Conservation (phyloP, 2,329 filamentous ascomycete species). For the Eutypella sp. region DNA sequence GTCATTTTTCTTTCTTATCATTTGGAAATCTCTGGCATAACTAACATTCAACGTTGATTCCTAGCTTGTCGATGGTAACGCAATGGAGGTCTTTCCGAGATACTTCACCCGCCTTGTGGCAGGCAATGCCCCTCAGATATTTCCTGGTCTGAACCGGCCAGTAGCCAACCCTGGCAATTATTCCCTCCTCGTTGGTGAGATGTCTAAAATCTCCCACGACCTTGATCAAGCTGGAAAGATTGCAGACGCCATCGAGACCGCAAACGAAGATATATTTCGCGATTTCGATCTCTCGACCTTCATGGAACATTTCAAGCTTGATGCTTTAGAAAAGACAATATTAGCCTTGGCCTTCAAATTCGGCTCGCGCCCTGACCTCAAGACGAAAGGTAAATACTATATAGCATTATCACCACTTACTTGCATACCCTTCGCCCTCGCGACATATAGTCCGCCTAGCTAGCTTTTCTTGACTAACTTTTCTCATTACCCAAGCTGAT, state of each 20-base stretch:
- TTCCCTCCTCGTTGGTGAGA: slow-evolving; percentile 73
- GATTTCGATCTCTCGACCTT: slow-evolving; percentile 96
- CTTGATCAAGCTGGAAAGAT: slow-evolving; percentile 82
- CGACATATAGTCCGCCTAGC: slow-evolving; percentile 20
- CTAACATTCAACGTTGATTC: slow-evolving; percentile 10
- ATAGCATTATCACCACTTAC: too few species aligned
- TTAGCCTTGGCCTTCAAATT: slow-evolving; percentile 85
- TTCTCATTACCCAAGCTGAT: slow-evolving; percentile 59
- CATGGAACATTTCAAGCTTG: slow-evolving; percentile 92
- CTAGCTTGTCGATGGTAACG: slow-evolving; percentile 95
- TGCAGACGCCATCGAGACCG: slow-evolving; percentile 85
- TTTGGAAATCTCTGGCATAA: too few species aligned
- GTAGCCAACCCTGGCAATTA: slow-evolving; percentile 77
- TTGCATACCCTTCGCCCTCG: slow-evolving; percentile 4
- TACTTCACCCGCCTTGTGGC: slow-evolving; percentile 91
- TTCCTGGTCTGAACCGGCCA: slow-evolving; percentile 70
- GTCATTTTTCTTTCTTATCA: too few species aligned
- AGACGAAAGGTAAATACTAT: slow-evolving; percentile 70
- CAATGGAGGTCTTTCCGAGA: slow-evolving; percentile 97
- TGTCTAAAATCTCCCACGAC: slow-evolving; percentile 79
- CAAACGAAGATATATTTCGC: slow-evolving; percentile 87
- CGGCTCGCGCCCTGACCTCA: slow-evolving; percentile 73
- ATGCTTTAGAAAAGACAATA: slow-evolving; percentile 80
- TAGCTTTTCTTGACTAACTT: slow-evolving; percentile 13
- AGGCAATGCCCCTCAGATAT: slow-evolving; percentile 88